A percentile compares a stretch with the other conserved stretches of the same genome.
phyloP scores from a whole-genome alignment of 1,284 basidiomycete genomes.

The Neonothopanus nambi region DNA sequence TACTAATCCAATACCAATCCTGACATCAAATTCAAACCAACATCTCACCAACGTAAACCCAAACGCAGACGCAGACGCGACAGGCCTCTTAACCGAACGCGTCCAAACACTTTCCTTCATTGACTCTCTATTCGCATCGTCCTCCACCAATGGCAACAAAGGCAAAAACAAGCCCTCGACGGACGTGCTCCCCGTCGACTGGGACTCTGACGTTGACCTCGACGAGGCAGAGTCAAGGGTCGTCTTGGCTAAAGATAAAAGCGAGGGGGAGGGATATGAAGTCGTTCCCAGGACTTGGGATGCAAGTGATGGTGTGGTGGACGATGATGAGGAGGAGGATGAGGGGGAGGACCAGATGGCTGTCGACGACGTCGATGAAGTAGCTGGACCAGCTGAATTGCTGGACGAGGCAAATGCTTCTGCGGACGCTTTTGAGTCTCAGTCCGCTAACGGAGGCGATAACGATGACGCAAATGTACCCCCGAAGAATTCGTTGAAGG shows the following conservation, averaged over 20 bases:
- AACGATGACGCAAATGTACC: no score
- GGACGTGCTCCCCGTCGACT: slow-evolving; percentile 56
- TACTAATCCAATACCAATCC: neutral
- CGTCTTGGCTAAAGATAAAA: slow-evolving; percentile 2
- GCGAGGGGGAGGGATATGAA: slow-evolving; percentile 36
- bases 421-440: no score
- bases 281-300: slow-evolving; percentile 36
- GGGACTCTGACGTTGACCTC: slow-evolving; percentile 52
- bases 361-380: neutral
- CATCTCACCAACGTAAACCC: neutral
- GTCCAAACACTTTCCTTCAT: slow-evolving; percentile 12
- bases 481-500: slow-evolving; percentile 44
- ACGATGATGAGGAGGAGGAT: slow-evolving; percentile 22
- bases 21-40: neutral
- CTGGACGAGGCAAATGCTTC: neutral
- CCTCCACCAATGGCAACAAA: slow-evolving; percentile 47
- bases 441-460: no score
- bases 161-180: no score
- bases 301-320: slow-evolving; percentile 15
- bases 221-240: slow-evolving; percentile 35
- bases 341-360: neutral
- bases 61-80: neutral
- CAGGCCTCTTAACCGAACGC: slow-evolving; percentile 2
- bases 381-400: neutral
- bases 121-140: slow-evolving; percentile 40